Evolutionary conservation across 2,329 filamentous ascomycete genomes (phyloP), one percentile per base, ranked within the genome.

Genomic region (Pseudogymnoascus sp.): DNA sequence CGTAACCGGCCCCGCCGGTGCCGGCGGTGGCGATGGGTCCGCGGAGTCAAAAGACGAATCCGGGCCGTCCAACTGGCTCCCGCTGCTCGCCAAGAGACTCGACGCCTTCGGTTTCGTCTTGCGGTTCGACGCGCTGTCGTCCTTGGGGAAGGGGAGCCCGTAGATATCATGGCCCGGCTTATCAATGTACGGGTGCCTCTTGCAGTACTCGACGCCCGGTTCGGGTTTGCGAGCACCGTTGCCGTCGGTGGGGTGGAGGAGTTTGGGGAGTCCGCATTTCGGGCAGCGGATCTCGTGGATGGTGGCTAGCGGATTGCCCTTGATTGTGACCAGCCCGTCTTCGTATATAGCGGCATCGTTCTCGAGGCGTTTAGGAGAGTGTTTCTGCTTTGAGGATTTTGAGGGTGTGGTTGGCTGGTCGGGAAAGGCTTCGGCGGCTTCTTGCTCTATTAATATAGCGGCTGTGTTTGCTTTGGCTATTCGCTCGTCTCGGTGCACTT

Each of bases 121-220:
- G 42, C 42, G 42, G 7, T 23, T 44, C 42, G 42, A 21, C 15
- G 26, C 9, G 7, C 26, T 35, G 15, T 59, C 50, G 21, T 88
- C 87, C 17, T 86, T 86, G 13, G 90, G 87, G 82, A 90, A 93
- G 29, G 88, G 90, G 75, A 92, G 90, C 60, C 88, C 89, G 75
- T 92, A 92, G 67, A 93, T 90, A 74, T 93, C 89, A 76, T 87
- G 89, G 65, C 88, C 88, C 1, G 85, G 80, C 72, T 89, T 87
- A 68, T 90, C 85, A 65, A 91, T 89, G 78, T 88, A 93, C 0
- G 89, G 89, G 65, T 88, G 86, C 67, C 87, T 86, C 75, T 90
- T 90, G 81, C 90, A 93, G 79, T 92, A 93, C 68, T 88, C 84
- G 68, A 87, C 79, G 67, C 82, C 79, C 0, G 88, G 88, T 64